Evolutionary conservation across 2,329 filamentous ascomycete genomes (phyloP), one percentile per base, ranked within the genome.

Genomic region (Colletotrichum sp.): DNA sequence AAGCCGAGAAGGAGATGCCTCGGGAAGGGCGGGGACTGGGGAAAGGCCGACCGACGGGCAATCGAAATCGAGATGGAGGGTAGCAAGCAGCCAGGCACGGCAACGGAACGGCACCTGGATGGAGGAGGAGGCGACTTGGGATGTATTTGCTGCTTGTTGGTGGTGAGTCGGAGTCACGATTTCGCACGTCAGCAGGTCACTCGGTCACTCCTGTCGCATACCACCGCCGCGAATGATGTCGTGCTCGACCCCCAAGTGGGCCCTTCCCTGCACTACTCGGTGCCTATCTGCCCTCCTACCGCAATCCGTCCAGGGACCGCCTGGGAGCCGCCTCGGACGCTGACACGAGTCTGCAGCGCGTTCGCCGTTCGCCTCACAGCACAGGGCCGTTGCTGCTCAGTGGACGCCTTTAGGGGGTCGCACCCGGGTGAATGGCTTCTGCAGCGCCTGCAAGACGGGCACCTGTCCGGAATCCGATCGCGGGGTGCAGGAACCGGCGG

Each of bases 141-240:
- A 18, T 43, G 38, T 43, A 26, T 43, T 43, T 58, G 24, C 55
- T 26, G 55, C 55, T 24, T 26, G 24, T 8, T 24, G 26, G 58
- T 64, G 71, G 52, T 52, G 34, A 57, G 55, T 32, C 57, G 32
- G 52, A 60, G 74, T 76, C 74, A 73, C 70, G 70, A 73, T 58
- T 75, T 76, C 74, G 71, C 74, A 76, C 72, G 74, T 76, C 74
- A 76, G 74, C 66, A 71, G 74, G 72, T 48, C 74, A 38, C 30
- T 55, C 34, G n/a, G 21, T 13, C 64, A 64, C 73, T 61, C 26
- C 30, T 61, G 30, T 61, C 58, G 28, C 58, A 30, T 32, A 36
- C 43, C 43, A 52, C 43, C 43, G 43, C 43, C n/a, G 10, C 36
- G 15, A 74, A 66, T 67, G 36, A 76, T 76, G 74, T 76, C 74